Percentiles rank a stretch among this genome's conserved stretches.
Conservation (phyloP, 805 yeast genomes). For the Komagataella phaffii region DNA sequence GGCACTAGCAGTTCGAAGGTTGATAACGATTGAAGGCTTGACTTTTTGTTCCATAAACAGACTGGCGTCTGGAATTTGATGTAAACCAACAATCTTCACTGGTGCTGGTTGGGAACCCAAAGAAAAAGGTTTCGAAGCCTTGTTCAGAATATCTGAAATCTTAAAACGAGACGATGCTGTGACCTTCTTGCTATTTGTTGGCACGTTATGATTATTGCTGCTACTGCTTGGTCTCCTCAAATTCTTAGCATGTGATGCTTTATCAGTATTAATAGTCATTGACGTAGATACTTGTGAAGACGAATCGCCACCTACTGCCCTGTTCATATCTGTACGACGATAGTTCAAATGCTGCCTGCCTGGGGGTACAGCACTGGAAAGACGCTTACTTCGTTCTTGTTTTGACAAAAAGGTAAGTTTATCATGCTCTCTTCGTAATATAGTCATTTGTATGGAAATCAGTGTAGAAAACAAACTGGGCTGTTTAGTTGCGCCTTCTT, state of each 20-base stretch:
- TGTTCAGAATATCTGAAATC: slow-evolving; percentile 18
- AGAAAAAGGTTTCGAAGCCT: slow-evolving; percentile 46
- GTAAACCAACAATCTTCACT: slow-evolving; percentile 33
- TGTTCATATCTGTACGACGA: background rate
- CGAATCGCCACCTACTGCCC: background rate
- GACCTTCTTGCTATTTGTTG: background rate
- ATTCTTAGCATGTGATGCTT: slow-evolving; percentile 1
- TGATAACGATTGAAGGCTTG: slow-evolving; percentile 37
- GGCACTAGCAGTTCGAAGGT: slow-evolving; percentile 29
- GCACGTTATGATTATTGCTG: background rate
- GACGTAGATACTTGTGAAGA: background rate
- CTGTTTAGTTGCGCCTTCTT: slow-evolving; percentile 16
- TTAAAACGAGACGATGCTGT: slow-evolving; percentile 2
- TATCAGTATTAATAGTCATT: background rate
- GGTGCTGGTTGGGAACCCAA: slow-evolving; percentile 18
- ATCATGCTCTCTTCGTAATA: slow-evolving; percentile 34
- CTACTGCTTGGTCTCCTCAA: background rate
- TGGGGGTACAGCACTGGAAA: slow-evolving; percentile 6
- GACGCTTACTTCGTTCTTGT: slow-evolving; percentile 8
- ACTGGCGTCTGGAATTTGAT: slow-evolving; percentile 46
- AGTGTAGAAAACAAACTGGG: slow-evolving; percentile 29
- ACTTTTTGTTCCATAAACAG: slow-evolving; percentile 23
- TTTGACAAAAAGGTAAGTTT: slow-evolving; percentile 13
- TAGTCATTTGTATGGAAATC: slow-evolving; percentile 34
- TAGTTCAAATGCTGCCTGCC: slow-evolving; percentile 10